A percentile compares a stretch with the other conserved stretches of the same genome.
phyloP scores from a whole-genome alignment of 1,284 basidiomycete species.

The Cryptococcus hybrid region DNA sequence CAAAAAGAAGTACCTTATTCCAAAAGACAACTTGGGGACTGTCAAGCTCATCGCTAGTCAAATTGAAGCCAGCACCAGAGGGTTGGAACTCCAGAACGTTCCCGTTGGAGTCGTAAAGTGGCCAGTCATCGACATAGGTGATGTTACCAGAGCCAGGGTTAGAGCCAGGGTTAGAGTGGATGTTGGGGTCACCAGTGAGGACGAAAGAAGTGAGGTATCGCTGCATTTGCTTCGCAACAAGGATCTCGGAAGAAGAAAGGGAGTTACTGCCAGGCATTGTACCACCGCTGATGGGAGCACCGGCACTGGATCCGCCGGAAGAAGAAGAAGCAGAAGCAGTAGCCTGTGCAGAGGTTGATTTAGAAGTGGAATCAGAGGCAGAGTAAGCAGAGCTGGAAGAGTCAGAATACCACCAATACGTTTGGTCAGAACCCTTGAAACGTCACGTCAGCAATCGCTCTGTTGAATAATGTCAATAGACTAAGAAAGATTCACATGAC shows the following conservation, averaged over 20 bases:
- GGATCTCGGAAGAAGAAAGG: background rate
- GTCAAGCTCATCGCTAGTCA: constrained; percentile 3
- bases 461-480: background rate
- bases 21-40: constrained; percentile 1
- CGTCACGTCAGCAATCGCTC: background rate
- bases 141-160: background rate
- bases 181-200: constrained; percentile 3
- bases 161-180: background rate
- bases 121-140: background rate
- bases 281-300: background rate
- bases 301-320: background rate
- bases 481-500: too few relatives aligned
- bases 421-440: constrained; percentile 4
- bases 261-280: background rate
- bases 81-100: constrained; percentile 1
- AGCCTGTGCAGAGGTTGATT: background rate
- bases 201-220: constrained; percentile 1
- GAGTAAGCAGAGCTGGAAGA: background rate
- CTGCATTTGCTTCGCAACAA: constrained; percentile 4
- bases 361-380: background rate
- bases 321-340: background rate
- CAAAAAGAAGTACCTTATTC: constrained; percentile 1
- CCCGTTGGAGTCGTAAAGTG: background rate
- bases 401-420: constrained; percentile 6
- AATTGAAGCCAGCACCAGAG: background rate